A percentile compares a stretch with the other conserved stretches of the same genome.
phyloP scores from a whole-genome alignment of 2,329 filamentous ascomycete genomes.

The Aspergillus uvarum region DNA sequence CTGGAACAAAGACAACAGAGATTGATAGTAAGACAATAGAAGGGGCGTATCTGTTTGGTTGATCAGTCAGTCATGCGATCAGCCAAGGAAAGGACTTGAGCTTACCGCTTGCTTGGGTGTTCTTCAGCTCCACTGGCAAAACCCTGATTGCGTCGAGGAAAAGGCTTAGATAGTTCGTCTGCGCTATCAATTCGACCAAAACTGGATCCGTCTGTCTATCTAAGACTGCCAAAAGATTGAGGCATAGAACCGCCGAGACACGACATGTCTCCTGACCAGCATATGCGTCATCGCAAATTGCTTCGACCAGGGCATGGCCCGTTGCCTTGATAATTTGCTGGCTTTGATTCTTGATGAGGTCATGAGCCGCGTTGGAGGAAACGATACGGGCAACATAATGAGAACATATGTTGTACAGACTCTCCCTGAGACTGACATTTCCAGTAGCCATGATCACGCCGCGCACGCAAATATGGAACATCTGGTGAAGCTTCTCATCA shows the following conservation, averaged over 20 bases:
- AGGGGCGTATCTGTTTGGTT: constrained; percentile 50
- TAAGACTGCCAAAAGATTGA: constrained; percentile 73
- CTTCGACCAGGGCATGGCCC: constrained; percentile 78
- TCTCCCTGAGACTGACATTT: constrained; percentile 70
- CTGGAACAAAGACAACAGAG: constrained; percentile 77
- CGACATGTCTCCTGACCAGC: constrained; percentile 78
- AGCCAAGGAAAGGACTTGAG: background rate
- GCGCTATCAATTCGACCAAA: constrained; percentile 75
- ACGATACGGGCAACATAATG: constrained; percentile 73
- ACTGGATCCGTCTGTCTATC: constrained; percentile 70
- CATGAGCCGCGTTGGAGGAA: constrained; percentile 50
- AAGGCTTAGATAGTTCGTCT: constrained; percentile 86
- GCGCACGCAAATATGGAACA: constrained; percentile 83
- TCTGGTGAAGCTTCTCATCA: constrained; percentile 83
- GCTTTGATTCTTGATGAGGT: constrained; percentile 50
- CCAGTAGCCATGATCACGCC: constrained; percentile 74
- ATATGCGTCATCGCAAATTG: constrained; percentile 90
- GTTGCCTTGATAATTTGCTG: constrained; percentile 73
- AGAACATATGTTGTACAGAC: constrained; percentile 90
- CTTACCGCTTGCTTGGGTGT: constrained; percentile 58
- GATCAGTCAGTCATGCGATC: constrained; percentile 10
- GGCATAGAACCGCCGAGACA: constrained; percentile 79
- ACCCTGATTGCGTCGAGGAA: constrained; percentile 83
- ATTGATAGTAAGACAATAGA: constrained; percentile 64
- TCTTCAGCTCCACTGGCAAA: constrained; percentile 70